phyloP scores from a whole-genome alignment of 2,329 filamentous ascomycete genomes.

The Penicillium sp. region DNA sequence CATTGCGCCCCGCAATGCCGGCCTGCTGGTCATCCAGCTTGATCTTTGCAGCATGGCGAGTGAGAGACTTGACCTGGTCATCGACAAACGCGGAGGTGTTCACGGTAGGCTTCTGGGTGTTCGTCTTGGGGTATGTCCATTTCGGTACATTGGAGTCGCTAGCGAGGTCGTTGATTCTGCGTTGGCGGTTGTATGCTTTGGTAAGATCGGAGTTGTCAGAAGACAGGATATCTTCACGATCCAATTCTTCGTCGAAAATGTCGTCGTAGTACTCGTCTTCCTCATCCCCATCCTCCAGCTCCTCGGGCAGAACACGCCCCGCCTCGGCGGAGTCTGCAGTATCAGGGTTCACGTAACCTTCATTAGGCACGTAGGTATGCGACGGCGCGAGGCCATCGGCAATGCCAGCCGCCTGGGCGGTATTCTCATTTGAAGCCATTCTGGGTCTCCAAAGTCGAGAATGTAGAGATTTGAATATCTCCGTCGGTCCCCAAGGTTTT shows the following conservation, averaged over 20 bases:
- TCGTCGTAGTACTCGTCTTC: slow-evolving; percentile 63
- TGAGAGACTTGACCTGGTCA: slow-evolving; percentile 81
- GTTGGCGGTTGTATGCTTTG: slow-evolving; percentile 84
- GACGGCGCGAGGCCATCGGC: slow-evolving; percentile 47
- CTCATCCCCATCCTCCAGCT: slow-evolving; percentile 46
- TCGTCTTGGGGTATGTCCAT: slow-evolving; percentile 64
- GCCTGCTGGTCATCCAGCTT: slow-evolving; percentile 65
- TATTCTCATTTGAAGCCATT: slow-evolving; percentile 26
- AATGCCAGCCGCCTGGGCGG: slow-evolving; percentile 24
- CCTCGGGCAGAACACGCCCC: slow-evolving; percentile 30
- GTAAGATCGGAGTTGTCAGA: slow-evolving; percentile 67
- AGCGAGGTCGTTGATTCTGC: slow-evolving; percentile 58
- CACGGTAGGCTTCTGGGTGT: slow-evolving; percentile 72
- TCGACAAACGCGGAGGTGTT: slow-evolving; percentile 79
- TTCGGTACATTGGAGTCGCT: slow-evolving; percentile 50
- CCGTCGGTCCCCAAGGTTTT: slow-evolving; percentile 14
- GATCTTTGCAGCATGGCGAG: slow-evolving; percentile 82
- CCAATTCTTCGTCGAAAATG: slow-evolving; percentile 54
- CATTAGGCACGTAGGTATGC: slow-evolving; percentile 49
- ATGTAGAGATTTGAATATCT: neutral
- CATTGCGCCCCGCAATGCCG: slow-evolving; percentile 50
- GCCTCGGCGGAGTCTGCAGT: slow-evolving; percentile 31
- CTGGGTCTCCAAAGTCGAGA: slow-evolving; percentile 9
- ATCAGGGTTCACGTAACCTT: slow-evolving; percentile 45
- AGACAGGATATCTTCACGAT: slow-evolving; percentile 55